Conservation (phyloP, 2,329 filamentous ascomycete species). For the Didymella pomorum region DNA sequence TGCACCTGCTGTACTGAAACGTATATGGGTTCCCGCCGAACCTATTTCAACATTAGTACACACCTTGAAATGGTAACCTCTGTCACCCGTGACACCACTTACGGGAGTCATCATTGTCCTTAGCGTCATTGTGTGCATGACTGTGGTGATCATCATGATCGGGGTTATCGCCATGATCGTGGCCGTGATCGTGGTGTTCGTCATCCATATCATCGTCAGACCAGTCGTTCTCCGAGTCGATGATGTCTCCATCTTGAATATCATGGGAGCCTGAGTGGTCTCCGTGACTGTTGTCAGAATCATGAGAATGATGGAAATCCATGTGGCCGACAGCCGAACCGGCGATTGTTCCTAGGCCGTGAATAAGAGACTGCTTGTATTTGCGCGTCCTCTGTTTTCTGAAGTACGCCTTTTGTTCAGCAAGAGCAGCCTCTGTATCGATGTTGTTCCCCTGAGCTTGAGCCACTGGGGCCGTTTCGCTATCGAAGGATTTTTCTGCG, state of each 20-base stretch:
- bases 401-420: neutral
- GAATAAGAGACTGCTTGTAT: neutral
- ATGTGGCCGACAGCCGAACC: conserved; percentile 1
- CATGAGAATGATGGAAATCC: conserved; percentile 1
- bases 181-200: neutral
- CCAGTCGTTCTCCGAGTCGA: conserved; percentile 2
- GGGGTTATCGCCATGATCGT: too few species aligned
- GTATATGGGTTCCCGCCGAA: neutral
- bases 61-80: neutral
- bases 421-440: neutral
- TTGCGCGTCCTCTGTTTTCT: neutral
- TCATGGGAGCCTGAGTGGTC: neutral
- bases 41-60: neutral
- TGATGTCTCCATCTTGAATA: conserved; percentile 1
- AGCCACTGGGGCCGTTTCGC: neutral
- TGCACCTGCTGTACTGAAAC: neutral
- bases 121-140: neutral
- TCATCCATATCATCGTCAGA: conserved; percentile 3
- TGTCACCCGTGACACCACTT: conserved; percentile 1
- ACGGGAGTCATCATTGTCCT: neutral
- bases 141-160: neutral
- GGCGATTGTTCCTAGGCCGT: neutral
- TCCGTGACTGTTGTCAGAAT: conserved; percentile 1
- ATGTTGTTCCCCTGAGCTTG: neutral
- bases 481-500: neutral